A percentile compares a stretch with the other conserved stretches of the same genome.
Evolutionary conservation across 179 eudicot genomes (phyloP).

Genomic region (Vitellaria paradoxa): DNA sequence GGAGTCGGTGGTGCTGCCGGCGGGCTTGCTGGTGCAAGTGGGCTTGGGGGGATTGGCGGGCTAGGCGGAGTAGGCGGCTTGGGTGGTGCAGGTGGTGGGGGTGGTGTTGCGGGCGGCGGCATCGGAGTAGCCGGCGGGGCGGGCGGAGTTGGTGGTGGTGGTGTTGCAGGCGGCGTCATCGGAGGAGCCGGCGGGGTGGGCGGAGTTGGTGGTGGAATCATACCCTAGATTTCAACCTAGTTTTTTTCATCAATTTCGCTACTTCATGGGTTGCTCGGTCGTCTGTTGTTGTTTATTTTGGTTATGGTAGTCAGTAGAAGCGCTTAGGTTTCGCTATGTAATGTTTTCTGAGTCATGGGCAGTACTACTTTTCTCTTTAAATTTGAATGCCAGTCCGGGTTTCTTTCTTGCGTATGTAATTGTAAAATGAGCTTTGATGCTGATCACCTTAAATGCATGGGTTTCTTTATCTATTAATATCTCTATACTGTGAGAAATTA

Average conservation of each 20-base stretch:
- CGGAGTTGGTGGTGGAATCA: slow-evolving; percentile 17
- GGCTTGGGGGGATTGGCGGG: slow-evolving; percentile 26
- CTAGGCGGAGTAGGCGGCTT: neutral
- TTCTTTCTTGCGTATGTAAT: neutral
- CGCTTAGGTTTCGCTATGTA: neutral
- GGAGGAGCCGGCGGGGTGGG: slow-evolving; percentile 10
- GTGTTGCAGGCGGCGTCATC: slow-evolving; percentile 12
- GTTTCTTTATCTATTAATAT: too few relatives aligned
- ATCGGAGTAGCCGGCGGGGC: slow-evolving; percentile 12
- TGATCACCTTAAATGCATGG: too few relatives aligned
- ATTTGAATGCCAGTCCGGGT: neutral
- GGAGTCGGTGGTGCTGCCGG: slow-evolving; percentile 26
- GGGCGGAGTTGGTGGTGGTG: slow-evolving; percentile 20
- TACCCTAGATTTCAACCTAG: slow-evolving; percentile 14
- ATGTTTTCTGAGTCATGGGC: neutral
- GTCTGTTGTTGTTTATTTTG: neutral
- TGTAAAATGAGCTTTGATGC: too few relatives aligned
- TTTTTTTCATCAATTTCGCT: neutral
- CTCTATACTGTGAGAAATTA: too few relatives aligned
- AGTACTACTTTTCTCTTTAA: neutral
- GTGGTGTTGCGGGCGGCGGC: slow-evolving; percentile 9
- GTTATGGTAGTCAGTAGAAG: neutral
- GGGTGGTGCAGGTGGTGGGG: slow-evolving; percentile 12
- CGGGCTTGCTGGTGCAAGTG: slow-evolving; percentile 24
- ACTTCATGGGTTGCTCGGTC: neutral